Percentiles rank a stretch among this genome's conserved stretches.
phyloP scores from a whole-genome alignment of 345 rosid species.

The Psidium friedrichsthalianum region DNA sequence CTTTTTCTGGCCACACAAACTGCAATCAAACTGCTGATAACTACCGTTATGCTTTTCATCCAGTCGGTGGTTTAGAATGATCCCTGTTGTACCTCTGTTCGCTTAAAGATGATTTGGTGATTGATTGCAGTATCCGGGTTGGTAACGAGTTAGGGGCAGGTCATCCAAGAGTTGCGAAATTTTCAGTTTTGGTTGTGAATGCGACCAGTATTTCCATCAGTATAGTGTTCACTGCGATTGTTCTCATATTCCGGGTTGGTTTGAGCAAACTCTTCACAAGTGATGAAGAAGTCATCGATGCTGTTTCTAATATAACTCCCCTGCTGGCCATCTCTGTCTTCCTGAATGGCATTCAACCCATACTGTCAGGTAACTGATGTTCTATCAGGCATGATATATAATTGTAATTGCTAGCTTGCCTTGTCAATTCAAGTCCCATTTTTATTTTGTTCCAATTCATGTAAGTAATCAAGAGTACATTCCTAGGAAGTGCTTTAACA shows the following conservation, averaged over 20 bases:
- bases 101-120: neutral
- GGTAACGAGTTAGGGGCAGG: slow-evolving; percentile 87
- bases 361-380: slow-evolving; percentile 53
- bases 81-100: neutral
- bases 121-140: slow-evolving; percentile 47
- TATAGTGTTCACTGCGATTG: slow-evolving; percentile 29
- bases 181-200: slow-evolving; percentile 63
- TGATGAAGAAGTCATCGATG: slow-evolving; percentile 49
- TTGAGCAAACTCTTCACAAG: slow-evolving; percentile 62
- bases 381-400: neutral
- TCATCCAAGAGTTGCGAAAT: slow-evolving; percentile 55
- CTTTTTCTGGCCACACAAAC: neutral
- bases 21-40: neutral
- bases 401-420: neutral
- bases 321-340: slow-evolving; percentile 76
- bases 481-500: neutral
- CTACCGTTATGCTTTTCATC: neutral
- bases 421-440: neutral
- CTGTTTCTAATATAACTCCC: slow-evolving; percentile 54
- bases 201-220: slow-evolving; percentile 47
- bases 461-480: neutral
- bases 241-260: slow-evolving; percentile 35
- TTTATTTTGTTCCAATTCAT: neutral
- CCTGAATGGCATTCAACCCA: slow-evolving; percentile 87
- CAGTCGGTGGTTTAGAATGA: neutral